These are phyloP conservation scores for Tetracladium setigerum DNA, from an alignment of 495 filamentous ascomycete species.

Conservation along the genomic window DNA sequence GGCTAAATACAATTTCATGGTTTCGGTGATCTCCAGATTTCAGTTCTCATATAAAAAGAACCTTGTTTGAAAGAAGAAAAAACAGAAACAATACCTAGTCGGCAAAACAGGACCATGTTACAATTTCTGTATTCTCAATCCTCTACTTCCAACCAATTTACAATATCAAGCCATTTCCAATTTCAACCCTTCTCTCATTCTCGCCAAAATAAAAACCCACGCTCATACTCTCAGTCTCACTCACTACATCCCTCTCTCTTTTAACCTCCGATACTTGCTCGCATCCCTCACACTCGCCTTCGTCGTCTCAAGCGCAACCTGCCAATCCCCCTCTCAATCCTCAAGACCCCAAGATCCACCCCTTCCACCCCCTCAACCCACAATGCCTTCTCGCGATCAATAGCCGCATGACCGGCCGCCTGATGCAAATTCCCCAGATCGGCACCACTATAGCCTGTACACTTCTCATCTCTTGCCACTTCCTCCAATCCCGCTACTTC, in stretches of 20 bases:
- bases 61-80: too few species aligned
- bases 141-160: constrained; percentile 19
- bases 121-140: neutral
- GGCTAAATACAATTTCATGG: too few species aligned
- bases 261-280: constrained; percentile 59
- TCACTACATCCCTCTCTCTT: constrained; percentile 27
- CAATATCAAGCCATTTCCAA: too few species aligned
- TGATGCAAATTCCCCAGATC: constrained; percentile 74
- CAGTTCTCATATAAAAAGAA: too few species aligned
- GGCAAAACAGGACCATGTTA: too few species aligned
- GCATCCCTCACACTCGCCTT: constrained; percentile 75
- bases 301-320: constrained; percentile 60
- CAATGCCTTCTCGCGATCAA: constrained; percentile 47
- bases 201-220: neutral
- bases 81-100: too few species aligned
- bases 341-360: constrained; percentile 24
- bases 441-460: constrained; percentile 83
- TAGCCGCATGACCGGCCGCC: constrained; percentile 68
- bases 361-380: constrained; percentile 3
- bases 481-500: constrained; percentile 38
- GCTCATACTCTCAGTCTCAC: neutral
- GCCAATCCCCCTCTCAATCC: constrained; percentile 68
- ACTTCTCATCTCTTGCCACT: constrained; percentile 58
- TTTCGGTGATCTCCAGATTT: too few species aligned
- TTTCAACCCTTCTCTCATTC: neutral